phyloP scores from a whole-genome alignment of 768 basidiomycete species.

The Inosperma sp. region DNA sequence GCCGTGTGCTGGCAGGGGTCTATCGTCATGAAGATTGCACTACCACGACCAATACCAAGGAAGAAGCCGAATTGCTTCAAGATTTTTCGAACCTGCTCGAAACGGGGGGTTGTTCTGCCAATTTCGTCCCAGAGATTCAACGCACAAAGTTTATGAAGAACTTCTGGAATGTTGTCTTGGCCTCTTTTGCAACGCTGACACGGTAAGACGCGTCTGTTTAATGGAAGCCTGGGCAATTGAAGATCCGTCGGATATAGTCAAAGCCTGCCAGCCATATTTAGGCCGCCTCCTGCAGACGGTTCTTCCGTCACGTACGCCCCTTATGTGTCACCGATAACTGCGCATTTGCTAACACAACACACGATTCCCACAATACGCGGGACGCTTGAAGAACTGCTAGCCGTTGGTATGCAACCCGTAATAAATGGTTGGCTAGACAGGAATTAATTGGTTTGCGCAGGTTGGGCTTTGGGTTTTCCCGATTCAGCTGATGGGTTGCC shows the following conservation, averaged over 20 bases:
- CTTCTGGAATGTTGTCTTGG: slow-evolving; percentile 58
- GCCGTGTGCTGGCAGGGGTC: slow-evolving; percentile 48
- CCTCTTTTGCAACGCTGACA: slow-evolving; percentile 48
- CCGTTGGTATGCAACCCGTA: slow-evolving; percentile 31
- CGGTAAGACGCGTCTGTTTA: slow-evolving; percentile 25
- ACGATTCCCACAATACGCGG: slow-evolving; percentile 46
- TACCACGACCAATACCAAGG: slow-evolving; percentile 38
- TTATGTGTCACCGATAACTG: slow-evolving; percentile 38
- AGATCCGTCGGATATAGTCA: slow-evolving; percentile 23
- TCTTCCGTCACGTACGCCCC: slow-evolving; percentile 34
- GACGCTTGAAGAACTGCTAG: slow-evolving; percentile 42
- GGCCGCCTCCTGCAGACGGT: slow-evolving; percentile 39
- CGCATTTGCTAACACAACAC: slow-evolving; percentile 36
- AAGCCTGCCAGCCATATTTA: slow-evolving; percentile 49
- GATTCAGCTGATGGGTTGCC: slow-evolving; percentile 45
- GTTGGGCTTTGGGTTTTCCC: slow-evolving; percentile 40
- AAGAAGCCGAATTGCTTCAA: slow-evolving; percentile 38
- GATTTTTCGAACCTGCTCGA: slow-evolving; percentile 44
- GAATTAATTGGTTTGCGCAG: background rate
- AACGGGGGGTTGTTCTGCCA: slow-evolving; percentile 44
- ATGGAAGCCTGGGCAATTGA: background rate
- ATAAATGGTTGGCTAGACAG: slow-evolving; percentile 2
- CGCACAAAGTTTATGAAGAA: slow-evolving; percentile 59
- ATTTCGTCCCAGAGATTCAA: slow-evolving; percentile 55
- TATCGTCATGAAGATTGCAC: slow-evolving; percentile 45